These are phyloP conservation scores for Mycena filopes DNA, from an alignment of 768 basidiomycete genomes.

Conservation along the genomic window DNA sequence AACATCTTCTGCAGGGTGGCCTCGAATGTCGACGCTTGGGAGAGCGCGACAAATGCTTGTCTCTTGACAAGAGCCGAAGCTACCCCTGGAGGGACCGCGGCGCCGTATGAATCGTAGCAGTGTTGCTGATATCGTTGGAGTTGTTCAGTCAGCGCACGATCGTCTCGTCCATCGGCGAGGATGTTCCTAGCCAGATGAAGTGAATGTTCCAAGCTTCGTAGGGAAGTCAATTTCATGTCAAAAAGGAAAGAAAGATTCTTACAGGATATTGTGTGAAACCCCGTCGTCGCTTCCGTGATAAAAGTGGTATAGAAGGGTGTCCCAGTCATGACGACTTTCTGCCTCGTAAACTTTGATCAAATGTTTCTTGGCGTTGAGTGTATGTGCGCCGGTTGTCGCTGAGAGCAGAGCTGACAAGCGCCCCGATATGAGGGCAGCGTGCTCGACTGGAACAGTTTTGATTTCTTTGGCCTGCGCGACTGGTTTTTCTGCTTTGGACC, in stretches of 20 bases:
- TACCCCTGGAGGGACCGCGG: too few relatives aligned
- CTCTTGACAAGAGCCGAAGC: too few relatives aligned
- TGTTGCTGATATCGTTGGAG: too few relatives aligned
- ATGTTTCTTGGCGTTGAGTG: not conserved
- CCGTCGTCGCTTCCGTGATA: not conserved
- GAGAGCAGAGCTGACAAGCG: slow-evolving; percentile 6
- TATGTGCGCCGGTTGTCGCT: slow-evolving; percentile 3
- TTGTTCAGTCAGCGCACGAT: too few relatives aligned
- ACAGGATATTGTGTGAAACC: slow-evolving; percentile 12
- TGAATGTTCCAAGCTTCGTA: not conserved
- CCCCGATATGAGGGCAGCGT: not conserved
- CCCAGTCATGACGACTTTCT: slow-evolving; percentile 21
- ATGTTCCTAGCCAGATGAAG: not conserved
- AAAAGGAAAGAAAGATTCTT: not conserved
- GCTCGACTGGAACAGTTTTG: not conserved
- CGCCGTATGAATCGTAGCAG: too few relatives aligned
- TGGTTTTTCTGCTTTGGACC: too few relatives aligned
- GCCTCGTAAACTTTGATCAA: not conserved
- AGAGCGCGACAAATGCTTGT: too few relatives aligned
- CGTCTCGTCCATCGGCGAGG: too few relatives aligned
- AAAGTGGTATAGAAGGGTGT: slow-evolving; percentile 17
- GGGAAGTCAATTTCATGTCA: not conserved
- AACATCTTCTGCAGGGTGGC: not conserved
- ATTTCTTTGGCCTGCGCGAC: too few relatives aligned
- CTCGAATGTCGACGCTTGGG: too few relatives aligned